Base-by-base conservation (phyloP, 1,139 yeast species). In the Torulaspora pretoriensis region DNA sequence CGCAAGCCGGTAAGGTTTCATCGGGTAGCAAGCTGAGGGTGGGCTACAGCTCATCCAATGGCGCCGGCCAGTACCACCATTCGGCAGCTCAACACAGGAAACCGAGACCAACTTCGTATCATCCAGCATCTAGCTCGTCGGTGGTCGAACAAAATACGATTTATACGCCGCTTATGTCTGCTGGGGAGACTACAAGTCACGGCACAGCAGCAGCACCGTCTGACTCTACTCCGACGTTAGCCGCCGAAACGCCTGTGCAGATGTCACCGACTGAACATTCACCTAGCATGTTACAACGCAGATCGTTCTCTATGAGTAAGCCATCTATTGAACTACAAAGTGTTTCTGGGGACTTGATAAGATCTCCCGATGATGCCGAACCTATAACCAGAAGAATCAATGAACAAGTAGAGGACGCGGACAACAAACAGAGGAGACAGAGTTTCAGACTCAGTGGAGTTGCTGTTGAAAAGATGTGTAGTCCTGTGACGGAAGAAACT, bases 61-160 rank as follows among this genome's bases (percentile, higher is more conserved):
- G 37, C 12, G 32, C 32, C 26, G 31, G 32, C 13, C 46, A 50
- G 30, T 43, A 42, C 10, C 46, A 43, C n/a, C 34, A 42, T 17
- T 31, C 45, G n/a, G 32, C 51, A 10, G 35, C 45, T 14, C 64
- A 73, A 9, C 67, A 67, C 40, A 75, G 78, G 61, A 81, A 77
- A 57, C 89, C 87, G 43, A 75, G 94, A 63, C 92, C 94, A 38
- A 83, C 90, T 0, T 83, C 90, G 7, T 84, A 82, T 59, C 90
- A 84, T 59, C 92, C 94, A 9, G 69, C 72, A 1, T 60, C 69
- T 22, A 62, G 67, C 43, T 57, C 73, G 8, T 56, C 53, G 41
- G 40, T 83, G 89, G 92, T 79, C 85, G 37, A 87, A 86, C 63
- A 74, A 85, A 53, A 83, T 83, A 67, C 87, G 67, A 88, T 89